These are phyloP conservation scores for Pythium rhizo-oryzae DNA, from an alignment of 352 stramenopile genomes.

Conservation along the genomic window DNA sequence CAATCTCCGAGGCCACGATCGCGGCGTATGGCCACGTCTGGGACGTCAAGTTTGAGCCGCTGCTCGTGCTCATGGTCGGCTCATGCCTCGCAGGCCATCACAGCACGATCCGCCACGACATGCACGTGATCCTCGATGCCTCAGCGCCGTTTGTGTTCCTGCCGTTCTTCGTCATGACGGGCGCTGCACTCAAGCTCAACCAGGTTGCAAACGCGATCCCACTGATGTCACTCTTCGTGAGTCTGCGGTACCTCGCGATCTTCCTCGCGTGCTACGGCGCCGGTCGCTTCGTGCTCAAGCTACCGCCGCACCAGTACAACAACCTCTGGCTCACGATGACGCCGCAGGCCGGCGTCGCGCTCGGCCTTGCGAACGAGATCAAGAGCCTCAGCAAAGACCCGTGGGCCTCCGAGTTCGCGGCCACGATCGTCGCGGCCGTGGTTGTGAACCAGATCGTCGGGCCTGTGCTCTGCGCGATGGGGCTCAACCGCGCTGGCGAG, in stretches of 20 bases:
- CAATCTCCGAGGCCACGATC: constrained; percentile 45
- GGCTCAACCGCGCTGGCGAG: constrained; percentile 54
- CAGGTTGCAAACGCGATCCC: constrained; percentile 58
- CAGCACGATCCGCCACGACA: constrained; percentile 64
- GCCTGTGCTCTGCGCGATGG: constrained; percentile 61
- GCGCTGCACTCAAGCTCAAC: constrained; percentile 64
- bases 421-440: constrained; percentile 67
- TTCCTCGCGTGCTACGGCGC: constrained; percentile 69
- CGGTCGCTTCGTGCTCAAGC: constrained; percentile 65
- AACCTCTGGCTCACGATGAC: constrained; percentile 81
- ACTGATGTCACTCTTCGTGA: constrained; percentile 66
- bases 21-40: constrained; percentile 51
- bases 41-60: constrained; percentile 73
- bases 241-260: constrained; percentile 54
- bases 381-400: constrained; percentile 46
- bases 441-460: constrained; percentile 79
- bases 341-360: constrained; percentile 62
- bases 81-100: constrained; percentile 70
- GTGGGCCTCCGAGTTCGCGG: constrained; percentile 61
- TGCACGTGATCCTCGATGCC: constrained; percentile 76
- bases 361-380: constrained; percentile 65
- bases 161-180: constrained; percentile 82
- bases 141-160: constrained; percentile 72
- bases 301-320: constrained; percentile 62
- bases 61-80: constrained; percentile 68